phyloP scores from a whole-genome alignment of 2,329 filamentous ascomycete genomes.

The Trichophyton rubrum region DNA sequence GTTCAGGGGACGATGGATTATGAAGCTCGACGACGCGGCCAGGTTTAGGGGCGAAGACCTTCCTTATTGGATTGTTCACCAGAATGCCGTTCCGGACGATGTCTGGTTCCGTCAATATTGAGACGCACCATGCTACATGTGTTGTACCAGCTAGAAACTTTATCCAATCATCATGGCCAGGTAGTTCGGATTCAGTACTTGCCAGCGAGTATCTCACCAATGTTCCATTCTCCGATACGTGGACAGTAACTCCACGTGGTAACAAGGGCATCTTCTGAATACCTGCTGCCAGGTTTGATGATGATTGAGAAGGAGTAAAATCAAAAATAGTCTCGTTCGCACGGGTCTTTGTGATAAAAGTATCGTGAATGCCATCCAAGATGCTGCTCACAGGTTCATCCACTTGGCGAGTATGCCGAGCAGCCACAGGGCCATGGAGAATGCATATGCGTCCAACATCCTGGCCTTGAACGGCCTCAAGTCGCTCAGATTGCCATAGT shows the following conservation, averaged over 20 bases:
- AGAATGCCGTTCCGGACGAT: neutral
- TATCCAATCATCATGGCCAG: neutral
- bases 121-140: neutral
- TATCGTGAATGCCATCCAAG: constrained; percentile 75
- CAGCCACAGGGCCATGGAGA: constrained; percentile 85
- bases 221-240: neutral
- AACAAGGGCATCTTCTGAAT: neutral
- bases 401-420: constrained; percentile 69
- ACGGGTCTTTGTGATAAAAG: constrained; percentile 56
- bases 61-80: neutral
- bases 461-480: constrained; percentile 88
- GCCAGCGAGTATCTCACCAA: neutral
- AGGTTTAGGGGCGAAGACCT: neutral
- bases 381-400: constrained; percentile 95
- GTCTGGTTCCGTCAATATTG: neutral
- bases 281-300: neutral
- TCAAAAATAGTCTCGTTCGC: neutral
- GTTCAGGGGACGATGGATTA: neutral
- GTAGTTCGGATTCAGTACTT: neutral
- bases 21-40: neutral
- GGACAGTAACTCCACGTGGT: neutral
- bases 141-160: neutral
- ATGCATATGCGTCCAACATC: constrained; percentile 95
- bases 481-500: constrained; percentile 95
- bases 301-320: neutral